These are phyloP conservation scores for Neckera pumila DNA, from an alignment of 225 moss, liverwort and hornwort species.

Conservation along the genomic window DNA sequence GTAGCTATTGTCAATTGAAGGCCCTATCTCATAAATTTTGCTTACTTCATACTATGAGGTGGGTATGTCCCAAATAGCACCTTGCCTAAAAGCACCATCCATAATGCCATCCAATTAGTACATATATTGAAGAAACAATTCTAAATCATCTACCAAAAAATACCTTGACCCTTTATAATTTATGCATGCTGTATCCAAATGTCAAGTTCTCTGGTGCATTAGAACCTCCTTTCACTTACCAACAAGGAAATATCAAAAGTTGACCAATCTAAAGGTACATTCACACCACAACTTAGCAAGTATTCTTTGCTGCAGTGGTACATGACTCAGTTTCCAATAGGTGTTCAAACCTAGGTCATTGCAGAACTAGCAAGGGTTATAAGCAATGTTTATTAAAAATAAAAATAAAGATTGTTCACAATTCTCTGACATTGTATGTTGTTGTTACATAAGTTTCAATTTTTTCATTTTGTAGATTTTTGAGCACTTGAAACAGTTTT, in stretches of 20 bases:
- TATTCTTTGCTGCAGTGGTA: too few relatives aligned
- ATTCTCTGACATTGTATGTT: too few relatives aligned
- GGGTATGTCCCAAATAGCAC: neutral
- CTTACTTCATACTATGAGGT: neutral
- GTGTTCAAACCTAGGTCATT: too few relatives aligned
- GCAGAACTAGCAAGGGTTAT: too few relatives aligned
- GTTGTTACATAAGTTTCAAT: too few relatives aligned
- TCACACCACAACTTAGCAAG: too few relatives aligned
- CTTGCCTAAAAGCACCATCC: neutral
- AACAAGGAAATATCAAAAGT: neutral
- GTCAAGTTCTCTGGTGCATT: fast-evolving
- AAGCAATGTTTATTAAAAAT: too few relatives aligned
- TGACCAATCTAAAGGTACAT: neutral
- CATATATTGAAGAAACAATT: neutral
- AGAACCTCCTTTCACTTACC: neutral
- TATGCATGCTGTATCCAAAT: neutral
- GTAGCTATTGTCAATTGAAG: neutral
- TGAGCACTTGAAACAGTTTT: too few relatives aligned
- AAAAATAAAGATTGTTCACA: too few relatives aligned
- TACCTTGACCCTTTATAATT: neutral
- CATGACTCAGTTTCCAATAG: too few relatives aligned
- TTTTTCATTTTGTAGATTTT: too few relatives aligned
- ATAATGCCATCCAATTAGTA: neutral
- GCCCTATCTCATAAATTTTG: neutral
- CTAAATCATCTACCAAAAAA: neutral